Evolutionary conservation across 2,329 filamentous ascomycete species (phyloP).

Genomic region (Neonectria hederae): DNA sequence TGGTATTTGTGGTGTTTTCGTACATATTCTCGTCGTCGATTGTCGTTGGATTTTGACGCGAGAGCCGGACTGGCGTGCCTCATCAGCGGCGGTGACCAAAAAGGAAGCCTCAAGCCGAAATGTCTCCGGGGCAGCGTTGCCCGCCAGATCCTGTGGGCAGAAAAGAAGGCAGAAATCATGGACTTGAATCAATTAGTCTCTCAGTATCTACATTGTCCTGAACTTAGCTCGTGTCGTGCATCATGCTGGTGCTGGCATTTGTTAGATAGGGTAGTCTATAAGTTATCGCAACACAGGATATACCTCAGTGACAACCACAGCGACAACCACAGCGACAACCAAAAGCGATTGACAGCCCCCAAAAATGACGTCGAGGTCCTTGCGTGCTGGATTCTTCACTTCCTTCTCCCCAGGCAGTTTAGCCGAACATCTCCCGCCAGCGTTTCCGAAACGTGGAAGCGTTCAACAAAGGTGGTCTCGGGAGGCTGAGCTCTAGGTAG

Average conservation of each 20-base stretch:
- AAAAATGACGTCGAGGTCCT: constrained; percentile 18
- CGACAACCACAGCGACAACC: neutral
- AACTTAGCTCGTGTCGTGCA: neutral
- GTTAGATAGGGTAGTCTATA: too few relatives aligned
- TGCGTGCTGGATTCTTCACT: neutral
- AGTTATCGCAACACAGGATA: neutral
- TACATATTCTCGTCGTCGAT: neutral
- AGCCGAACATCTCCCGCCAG: constrained; percentile 38
- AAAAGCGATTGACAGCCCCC: neutral
- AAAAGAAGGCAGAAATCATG: neutral
- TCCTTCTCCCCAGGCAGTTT: constrained; percentile 24
- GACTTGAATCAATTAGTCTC: neutral
- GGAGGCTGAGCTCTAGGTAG: constrained; percentile 40
- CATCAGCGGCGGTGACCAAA: neutral
- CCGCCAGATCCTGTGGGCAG: neutral
- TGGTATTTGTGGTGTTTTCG: constrained; percentile 2
- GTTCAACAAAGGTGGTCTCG: constrained; percentile 31
- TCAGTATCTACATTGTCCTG: neutral
- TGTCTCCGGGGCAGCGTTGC: neutral
- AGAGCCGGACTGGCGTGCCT: neutral
- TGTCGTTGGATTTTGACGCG: constrained; percentile 8
- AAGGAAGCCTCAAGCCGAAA: neutral
- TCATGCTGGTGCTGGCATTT: neutral
- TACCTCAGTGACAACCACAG: neutral
- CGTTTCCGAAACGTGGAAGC: constrained; percentile 33